phyloP scores from a whole-genome alignment of 352 stramenopile genomes.

The Globisporangium radiosum region DNA sequence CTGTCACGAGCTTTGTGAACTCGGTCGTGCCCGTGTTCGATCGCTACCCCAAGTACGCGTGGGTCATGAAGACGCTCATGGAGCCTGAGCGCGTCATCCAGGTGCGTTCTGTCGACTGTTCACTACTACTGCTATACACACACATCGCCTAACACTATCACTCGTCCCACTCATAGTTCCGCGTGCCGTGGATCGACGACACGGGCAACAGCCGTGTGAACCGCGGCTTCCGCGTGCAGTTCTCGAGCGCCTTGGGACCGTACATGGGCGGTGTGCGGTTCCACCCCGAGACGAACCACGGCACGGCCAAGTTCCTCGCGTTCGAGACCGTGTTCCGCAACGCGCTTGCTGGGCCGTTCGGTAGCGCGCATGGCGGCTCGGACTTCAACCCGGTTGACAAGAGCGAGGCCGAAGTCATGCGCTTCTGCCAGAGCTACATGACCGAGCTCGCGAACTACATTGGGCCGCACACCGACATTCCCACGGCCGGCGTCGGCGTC shows the following conservation, averaged over 20 bases:
- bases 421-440: constrained; percentile 98
- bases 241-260: constrained; percentile 85
- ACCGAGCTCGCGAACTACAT: constrained; percentile 98
- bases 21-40: constrained; percentile 84
- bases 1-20: constrained; percentile 73
- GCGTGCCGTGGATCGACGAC: constrained; percentile 97
- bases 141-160: neutral
- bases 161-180: constrained; percentile 64
- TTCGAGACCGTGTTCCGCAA: constrained; percentile 97
- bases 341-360: constrained; percentile 80
- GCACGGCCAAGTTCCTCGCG: constrained; percentile 86
- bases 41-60: constrained; percentile 86
- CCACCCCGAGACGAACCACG: constrained; percentile 86
- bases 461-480: constrained; percentile 93
- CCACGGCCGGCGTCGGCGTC: constrained; percentile 93
- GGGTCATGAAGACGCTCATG: constrained; percentile 92
- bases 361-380: constrained; percentile 84
- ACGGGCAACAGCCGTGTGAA: constrained; percentile 93
- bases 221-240: constrained; percentile 96
- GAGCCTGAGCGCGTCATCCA: constrained; percentile 93
- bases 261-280: constrained; percentile 97
- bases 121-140: neutral
- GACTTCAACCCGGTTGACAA: constrained; percentile 98
- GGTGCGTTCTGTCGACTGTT: constrained; percentile 5
- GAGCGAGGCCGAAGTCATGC: constrained; percentile 95